These are phyloP conservation scores for Curvularia sp. DNA, from an alignment of 2,329 filamentous ascomycete genomes.

Conservation along the genomic window DNA sequence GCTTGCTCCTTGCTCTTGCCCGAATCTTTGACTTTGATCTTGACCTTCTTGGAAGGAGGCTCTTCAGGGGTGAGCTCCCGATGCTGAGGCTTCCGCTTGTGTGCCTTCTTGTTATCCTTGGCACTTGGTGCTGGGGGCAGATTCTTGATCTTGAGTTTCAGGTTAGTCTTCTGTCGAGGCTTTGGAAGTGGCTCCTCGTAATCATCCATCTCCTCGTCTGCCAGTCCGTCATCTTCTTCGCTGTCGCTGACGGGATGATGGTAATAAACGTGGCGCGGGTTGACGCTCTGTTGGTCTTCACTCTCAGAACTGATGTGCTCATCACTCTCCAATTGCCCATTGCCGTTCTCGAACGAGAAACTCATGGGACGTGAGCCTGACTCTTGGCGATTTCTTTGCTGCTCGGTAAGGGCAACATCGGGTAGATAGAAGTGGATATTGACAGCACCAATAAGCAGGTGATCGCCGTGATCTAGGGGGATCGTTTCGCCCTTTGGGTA, in stretches of 20 bases:
- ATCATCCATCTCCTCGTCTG: constrained; percentile 47
- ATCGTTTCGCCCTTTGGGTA: constrained; percentile 26
- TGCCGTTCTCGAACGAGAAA: constrained; percentile 72
- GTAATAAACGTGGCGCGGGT: constrained; percentile 45
- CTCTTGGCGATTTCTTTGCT: constrained; percentile 59
- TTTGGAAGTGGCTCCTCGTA: constrained; percentile 48
- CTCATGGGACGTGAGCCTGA: constrained; percentile 67
- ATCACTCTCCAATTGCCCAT: constrained; percentile 62
- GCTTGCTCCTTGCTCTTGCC: constrained; percentile 18
- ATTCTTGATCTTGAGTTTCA: constrained; percentile 43
- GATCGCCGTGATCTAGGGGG: constrained; percentile 68
- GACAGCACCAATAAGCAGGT: constrained; percentile 76
- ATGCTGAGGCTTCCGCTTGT: constrained; percentile 37
- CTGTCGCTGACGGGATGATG: constrained; percentile 38
- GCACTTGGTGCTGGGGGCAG: constrained; percentile 21
- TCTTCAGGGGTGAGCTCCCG: constrained; percentile 40
- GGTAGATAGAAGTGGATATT: constrained; percentile 73
- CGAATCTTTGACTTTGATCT: constrained; percentile 20
- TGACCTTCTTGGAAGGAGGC: constrained; percentile 38
- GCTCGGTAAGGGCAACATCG: constrained; percentile 55
- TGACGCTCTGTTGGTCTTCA: constrained; percentile 42
- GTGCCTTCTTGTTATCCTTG: constrained; percentile 33
- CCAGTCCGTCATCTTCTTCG: constrained; percentile 38
- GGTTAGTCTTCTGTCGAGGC: constrained; percentile 35
- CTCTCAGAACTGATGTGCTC: constrained; percentile 47